Base-by-base conservation (phyloP, 768 basidiomycete genomes). In the Macrolepiota albuminosa region DNA sequence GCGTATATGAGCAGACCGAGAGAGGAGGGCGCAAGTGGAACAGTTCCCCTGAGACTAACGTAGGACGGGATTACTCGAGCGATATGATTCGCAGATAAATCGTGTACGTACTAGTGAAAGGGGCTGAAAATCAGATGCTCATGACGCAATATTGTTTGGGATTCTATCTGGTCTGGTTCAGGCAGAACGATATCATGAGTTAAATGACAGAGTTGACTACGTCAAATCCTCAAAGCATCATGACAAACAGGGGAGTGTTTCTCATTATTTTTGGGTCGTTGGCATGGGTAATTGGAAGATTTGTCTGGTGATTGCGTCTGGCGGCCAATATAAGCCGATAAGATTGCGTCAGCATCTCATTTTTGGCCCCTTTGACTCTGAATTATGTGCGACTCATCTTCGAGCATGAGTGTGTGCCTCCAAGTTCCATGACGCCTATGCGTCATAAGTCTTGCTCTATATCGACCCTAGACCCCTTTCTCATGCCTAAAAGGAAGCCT, bases 381-480 rank as follows among this genome's bases (percentile, higher is more conserved):
- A 14, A 39, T 39, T 14, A 39, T 39, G 3, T 39, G 39, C 29
- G 29, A 29, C 29, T 16, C n/a, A 21, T 29, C 39, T 26, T 34
- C 16, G 11, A 49, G 26, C 21, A 40, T 18, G 39, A 40, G 49
- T 13, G 34, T 34, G 46, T 46, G 21, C 21, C 36, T 54, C 50
- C 43, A 31, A 48, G 39, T 36, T 29, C 48, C 54, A 39, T 36
- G 40, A 45, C 18, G 47, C 33, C 21, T n/a, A 55, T 47, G 48
- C 59, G 59, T 60, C 59, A 60, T 60, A 50, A 42, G 59, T 55
- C 54, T 60, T 56, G 54, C 47, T 37, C 52, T 40, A 52, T 47
- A 59, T 59, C 3, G 37, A 58, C 46, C 33, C 6, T 40, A 39
- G 18, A 29, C 62, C 54, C 62, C 62, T 57, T 57, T 62, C 57